Evolutionary conservation across 208 protist genomes (phyloP).

Genomic region (Endotrypanum monterogeii): DNA sequence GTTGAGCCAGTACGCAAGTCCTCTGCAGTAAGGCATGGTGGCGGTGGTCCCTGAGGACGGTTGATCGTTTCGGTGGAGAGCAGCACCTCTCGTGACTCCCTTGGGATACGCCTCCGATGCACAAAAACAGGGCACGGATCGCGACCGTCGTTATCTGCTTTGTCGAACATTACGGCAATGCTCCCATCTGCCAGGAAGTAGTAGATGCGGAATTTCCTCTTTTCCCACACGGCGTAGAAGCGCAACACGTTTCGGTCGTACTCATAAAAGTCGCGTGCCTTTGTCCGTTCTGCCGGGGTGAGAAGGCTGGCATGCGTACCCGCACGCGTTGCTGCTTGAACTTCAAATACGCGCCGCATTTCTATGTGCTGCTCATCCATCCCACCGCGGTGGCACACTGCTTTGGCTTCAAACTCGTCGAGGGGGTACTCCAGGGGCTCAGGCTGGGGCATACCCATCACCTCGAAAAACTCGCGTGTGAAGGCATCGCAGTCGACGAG

Average conservation of each 20-base stretch:
- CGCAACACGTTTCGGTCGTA: conserved; percentile 96
- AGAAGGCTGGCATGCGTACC: conserved; percentile 82
- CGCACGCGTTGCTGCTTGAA: conserved; percentile 54
- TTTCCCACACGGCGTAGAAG: conserved; percentile 96
- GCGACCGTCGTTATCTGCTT: conserved; percentile 91
- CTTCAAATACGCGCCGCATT: conserved; percentile 86
- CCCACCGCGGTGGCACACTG: conserved; percentile 16
- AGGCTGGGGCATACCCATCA: conserved; percentile 74
- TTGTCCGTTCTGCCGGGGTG: conserved; percentile 76
- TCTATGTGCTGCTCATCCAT: conserved; percentile 74
- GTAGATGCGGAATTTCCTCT: conserved; percentile 90
- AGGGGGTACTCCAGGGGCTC: conserved; percentile 72
- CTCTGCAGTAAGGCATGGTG: conserved; percentile 56
- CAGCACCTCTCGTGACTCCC: conserved; percentile 27
- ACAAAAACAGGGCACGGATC: conserved; percentile 95
- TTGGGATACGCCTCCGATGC: conserved; percentile 88
- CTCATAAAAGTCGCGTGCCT: conserved; percentile 87
- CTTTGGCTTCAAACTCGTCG: conserved; percentile 78
- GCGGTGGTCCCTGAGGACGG: conserved; percentile 37
- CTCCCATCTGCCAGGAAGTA: conserved; percentile 97
- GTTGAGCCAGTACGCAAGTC: conserved; percentile 87
- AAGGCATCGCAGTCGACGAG: conserved; percentile 95
- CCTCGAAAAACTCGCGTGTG: conserved; percentile 92
- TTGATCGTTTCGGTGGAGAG: conserved; percentile 74
- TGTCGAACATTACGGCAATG: conserved; percentile 92